Base-by-base conservation (phyloP, 306 rosid species). In the Quillaja saponaria region DNA sequence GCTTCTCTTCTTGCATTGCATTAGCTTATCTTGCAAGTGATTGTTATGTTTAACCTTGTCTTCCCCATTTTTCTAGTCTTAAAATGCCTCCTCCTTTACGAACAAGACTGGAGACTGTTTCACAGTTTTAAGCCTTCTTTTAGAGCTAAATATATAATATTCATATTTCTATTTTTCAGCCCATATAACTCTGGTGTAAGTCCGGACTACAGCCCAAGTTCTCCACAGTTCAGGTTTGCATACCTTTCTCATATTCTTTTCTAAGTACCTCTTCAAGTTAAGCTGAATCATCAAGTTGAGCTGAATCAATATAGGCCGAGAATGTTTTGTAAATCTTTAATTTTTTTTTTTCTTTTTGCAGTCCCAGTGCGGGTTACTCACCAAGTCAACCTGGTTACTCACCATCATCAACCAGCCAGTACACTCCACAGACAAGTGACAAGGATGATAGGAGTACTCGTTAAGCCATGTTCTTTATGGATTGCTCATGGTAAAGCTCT, bases 331-430 rank as follows among this genome's bases (percentile, higher is more conserved):
- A 53, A 54, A 15, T 45, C 49, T 34, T 61, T 58, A 28, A n/a
- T 3, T 34, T 16, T 17, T 21, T 3, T 55, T 31, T 39, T 18
- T 58, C 44, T 41, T 42, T 33, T 55, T 76, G 65, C 83, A 94
- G 99, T 75, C 97, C 95, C 25, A 94, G 97, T 75, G 90, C 96
- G 14, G 99, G 99, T 40, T 92, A 92, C 76, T 92, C 99, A 7
- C 99, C 99, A 13, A 88, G 95, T 67, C 96, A 90, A 78, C 99
- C 99, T 50, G 96, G 99, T 44, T 94, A 94, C 79, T 94, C 97
- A 1, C 99, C 99, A 6, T 82, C 99, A 10, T 94, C 97, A 20
- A 84, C 95, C 41, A 86, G 99, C 81, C 94, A 88, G 69, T 91
- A 88, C 88, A 88, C 98, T 35, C 90, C 98, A 3, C 96, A 86